These are phyloP conservation scores for Chalciporus sp. DNA, from an alignment of 1,284 basidiomycete species.

Conservation along the genomic window DNA sequence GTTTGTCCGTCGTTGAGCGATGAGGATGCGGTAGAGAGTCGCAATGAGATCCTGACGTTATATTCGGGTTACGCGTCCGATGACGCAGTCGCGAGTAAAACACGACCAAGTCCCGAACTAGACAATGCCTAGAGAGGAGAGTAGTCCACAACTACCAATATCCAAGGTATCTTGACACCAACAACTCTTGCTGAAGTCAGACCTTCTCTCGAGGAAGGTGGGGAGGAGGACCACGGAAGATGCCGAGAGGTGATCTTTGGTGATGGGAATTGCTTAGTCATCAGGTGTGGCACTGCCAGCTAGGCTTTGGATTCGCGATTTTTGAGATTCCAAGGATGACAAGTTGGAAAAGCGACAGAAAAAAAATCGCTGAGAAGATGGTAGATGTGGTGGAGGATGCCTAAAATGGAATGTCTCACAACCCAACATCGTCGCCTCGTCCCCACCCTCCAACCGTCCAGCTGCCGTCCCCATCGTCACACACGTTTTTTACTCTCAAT, in stretches of 20 bases:
- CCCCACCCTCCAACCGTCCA: slow-evolving; percentile 18
- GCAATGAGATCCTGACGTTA: too few species aligned
- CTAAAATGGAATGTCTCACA: slow-evolving; percentile 19
- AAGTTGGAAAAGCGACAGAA: slow-evolving; percentile 22
- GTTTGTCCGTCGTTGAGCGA: too few species aligned
- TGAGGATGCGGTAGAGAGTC: too few species aligned
- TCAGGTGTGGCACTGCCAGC: background rate
- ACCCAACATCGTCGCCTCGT: slow-evolving; percentile 18
- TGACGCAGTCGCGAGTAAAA: too few species aligned
- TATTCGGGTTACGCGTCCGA: too few species aligned
- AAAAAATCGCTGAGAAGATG: slow-evolving; percentile 28
- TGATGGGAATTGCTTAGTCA: slow-evolving; percentile 30
- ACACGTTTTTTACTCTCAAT: background rate
- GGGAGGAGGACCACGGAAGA: slow-evolving; percentile 7
- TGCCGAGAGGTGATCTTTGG: slow-evolving; percentile 1
- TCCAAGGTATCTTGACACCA: too few species aligned
- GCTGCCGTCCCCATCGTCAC: background rate
- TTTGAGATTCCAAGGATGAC: slow-evolving; percentile 30
- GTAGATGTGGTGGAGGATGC: slow-evolving; percentile 31
- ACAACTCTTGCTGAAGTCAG: too few species aligned
- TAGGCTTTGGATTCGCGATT: background rate
- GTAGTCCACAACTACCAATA: too few species aligned
- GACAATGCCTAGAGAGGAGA: too few species aligned
- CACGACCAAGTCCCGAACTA: too few species aligned
- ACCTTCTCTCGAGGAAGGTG: background rate